Percentiles rank a stretch among this genome's conserved stretches.
Evolutionary conservation across 2,329 filamentous ascomycete species (phyloP).

Genomic region (Penicillium psychrosexuale): DNA sequence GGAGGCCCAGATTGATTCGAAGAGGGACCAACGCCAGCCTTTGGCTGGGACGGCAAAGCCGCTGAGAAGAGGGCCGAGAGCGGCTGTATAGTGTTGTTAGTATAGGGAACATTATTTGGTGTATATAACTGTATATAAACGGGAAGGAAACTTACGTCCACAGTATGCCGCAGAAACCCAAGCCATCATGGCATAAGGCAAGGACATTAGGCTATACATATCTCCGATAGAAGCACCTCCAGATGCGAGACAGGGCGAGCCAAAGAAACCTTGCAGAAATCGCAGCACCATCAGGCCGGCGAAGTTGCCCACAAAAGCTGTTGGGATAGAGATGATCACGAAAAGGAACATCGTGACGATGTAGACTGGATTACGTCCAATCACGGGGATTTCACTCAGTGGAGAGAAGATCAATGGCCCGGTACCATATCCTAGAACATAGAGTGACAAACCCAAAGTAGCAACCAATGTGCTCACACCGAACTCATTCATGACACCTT

Average conservation of each 20-base stretch:
- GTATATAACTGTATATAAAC: too few relatives aligned
- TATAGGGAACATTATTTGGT: background rate
- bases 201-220: constrained; percentile 52
- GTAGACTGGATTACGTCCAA: constrained; percentile 68
- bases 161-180: constrained; percentile 53
- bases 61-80: constrained; percentile 61
- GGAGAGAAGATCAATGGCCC: constrained; percentile 66
- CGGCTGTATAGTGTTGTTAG: constrained; percentile 31
- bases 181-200: constrained; percentile 59
- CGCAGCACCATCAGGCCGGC: constrained; percentile 62
- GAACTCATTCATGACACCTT: constrained; percentile 26
- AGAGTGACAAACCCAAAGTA: constrained; percentile 34
- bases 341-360: constrained; percentile 66
- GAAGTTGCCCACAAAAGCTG: constrained; percentile 61
- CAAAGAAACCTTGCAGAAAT: constrained; percentile 65
- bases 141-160: constrained; percentile 34
- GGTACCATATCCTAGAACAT: constrained; percentile 49
- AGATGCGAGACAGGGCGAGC: constrained; percentile 62
- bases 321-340: constrained; percentile 63
- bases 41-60: constrained; percentile 56
- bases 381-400: constrained; percentile 62
- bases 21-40: constrained; percentile 57
- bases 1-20: constrained; percentile 62
- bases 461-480: constrained; percentile 27
- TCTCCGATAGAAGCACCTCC: constrained; percentile 49